Conservation (phyloP, 805 yeast genomes). For the Sungouiozyma ichnusensis region DNA sequence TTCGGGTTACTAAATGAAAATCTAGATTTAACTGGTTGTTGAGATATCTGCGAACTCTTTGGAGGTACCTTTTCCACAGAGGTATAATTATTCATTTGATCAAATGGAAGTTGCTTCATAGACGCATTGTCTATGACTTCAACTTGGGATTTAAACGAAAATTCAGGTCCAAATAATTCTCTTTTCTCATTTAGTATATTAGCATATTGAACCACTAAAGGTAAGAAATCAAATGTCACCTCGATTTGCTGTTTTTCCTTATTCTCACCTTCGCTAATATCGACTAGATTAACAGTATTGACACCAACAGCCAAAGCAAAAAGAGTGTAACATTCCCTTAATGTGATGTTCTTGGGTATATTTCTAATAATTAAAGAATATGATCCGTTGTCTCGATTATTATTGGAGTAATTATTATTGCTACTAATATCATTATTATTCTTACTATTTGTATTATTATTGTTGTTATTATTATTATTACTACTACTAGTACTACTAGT, state of each 20-base stretch:
- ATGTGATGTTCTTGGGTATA: slow-evolving; percentile 49
- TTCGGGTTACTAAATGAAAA: slow-evolving; percentile 53
- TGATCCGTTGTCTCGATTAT: slow-evolving; percentile 1
- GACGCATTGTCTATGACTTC: slow-evolving; percentile 29
- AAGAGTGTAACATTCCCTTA: slow-evolving; percentile 53
- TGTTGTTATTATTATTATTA: no score
- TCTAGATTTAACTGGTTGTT: slow-evolving; percentile 26
- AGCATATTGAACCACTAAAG: slow-evolving; percentile 34
- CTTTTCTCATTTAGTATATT: slow-evolving; percentile 30
- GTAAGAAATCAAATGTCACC: slow-evolving; percentile 35
- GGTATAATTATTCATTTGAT: slow-evolving; percentile 5
- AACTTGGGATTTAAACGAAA: slow-evolving; percentile 28
- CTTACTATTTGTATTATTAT: slow-evolving; percentile 8
- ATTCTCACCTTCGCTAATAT: slow-evolving; percentile 6
- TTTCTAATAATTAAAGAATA: slow-evolving; percentile 36
- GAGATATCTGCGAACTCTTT: slow-evolving; percentile 4
- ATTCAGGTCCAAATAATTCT: slow-evolving; percentile 37
- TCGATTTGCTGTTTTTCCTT: slow-evolving; percentile 25
- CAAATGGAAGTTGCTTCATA: slow-evolving; percentile 11
- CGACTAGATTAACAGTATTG: slow-evolving; percentile 34
- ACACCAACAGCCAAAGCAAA: slow-evolving; percentile 62
- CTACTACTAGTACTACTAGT: no score
- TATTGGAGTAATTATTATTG: background rate
- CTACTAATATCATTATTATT: slow-evolving; percentile 7
- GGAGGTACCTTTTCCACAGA: background rate